Conservation (phyloP, 805 yeast genomes). For the Candida arabinofermentans region DNA sequence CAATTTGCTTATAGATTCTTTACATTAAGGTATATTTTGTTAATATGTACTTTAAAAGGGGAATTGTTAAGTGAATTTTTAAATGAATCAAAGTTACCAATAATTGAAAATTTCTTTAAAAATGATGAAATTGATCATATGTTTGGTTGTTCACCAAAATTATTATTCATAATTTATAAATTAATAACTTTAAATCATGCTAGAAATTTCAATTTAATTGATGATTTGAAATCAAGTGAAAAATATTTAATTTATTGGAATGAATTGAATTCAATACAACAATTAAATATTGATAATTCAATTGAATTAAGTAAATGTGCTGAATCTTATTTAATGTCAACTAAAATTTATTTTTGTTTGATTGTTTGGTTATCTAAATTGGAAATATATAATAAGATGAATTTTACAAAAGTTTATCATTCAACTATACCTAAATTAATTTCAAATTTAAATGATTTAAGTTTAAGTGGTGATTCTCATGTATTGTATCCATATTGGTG, state of each 20-base stretch:
- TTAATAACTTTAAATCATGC: constrained; percentile 18
- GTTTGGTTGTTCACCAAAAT: constrained; percentile 33
- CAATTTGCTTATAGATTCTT: constrained; percentile 31
- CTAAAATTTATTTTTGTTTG: constrained; percentile 18
- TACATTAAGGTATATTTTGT: constrained; percentile 27
- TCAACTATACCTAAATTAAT: constrained; percentile 9
- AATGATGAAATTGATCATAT: constrained; percentile 26
- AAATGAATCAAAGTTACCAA: constrained; percentile 22
- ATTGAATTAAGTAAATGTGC: constrained; percentile 19
- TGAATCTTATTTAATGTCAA: constrained; percentile 16
- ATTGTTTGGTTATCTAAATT: constrained; percentile 10
- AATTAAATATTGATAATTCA: constrained; percentile 3
- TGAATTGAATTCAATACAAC: constrained; percentile 8
- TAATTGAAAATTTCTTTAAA: constrained; percentile 23
- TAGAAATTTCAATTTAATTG: constrained; percentile 5
- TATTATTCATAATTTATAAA: constrained; percentile 23
- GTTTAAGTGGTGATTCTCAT: constrained; percentile 7
- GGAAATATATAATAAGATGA: constrained; percentile 5
- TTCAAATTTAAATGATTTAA: constrained; percentile 8
- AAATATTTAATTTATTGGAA: constrained; percentile 11
- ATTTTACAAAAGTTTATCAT: constrained; percentile 5
- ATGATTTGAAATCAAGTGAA: constrained; percentile 1
- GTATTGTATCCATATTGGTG: constrained; percentile 32
- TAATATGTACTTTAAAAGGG: constrained; percentile 23
- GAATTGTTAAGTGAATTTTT: constrained; percentile 14